These are phyloP conservation scores for Termitomyces sp. DNA, from an alignment of 768 basidiomycete species.

Conservation along the genomic window DNA sequence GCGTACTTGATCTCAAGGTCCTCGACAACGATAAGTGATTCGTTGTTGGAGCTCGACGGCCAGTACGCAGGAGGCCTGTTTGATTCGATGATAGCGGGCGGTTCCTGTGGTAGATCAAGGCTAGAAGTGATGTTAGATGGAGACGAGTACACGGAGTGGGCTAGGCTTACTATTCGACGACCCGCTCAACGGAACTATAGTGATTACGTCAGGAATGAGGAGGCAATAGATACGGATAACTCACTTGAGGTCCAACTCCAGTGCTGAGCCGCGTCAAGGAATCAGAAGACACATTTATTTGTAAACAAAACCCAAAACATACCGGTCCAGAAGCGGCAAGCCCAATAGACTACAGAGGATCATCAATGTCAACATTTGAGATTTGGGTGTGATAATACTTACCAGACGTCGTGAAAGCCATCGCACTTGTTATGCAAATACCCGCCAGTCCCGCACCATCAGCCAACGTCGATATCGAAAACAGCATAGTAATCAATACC, in stretches of 20 bases:
- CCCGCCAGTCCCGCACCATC: constrained; percentile 59
- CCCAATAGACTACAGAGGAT: constrained; percentile 38
- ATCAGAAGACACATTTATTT: neutral
- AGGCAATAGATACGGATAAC: constrained; percentile 19
- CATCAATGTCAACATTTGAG: neutral
- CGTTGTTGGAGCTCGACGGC: constrained; percentile 68
- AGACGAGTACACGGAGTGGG: neutral
- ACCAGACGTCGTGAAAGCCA: constrained; percentile 45
- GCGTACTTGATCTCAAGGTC: constrained; percentile 79
- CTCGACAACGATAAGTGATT: constrained; percentile 61
- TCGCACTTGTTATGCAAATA: constrained; percentile 70
- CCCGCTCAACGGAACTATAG: constrained; percentile 80
- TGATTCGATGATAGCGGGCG: constrained; percentile 67
- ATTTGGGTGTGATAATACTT: neutral
- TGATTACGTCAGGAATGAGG: neutral
- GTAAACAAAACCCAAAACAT: neutral
- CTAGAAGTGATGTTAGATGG: constrained; percentile 15
- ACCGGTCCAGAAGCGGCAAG: constrained; percentile 47
- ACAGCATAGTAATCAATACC: constrained; percentile 70
- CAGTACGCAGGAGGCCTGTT: constrained; percentile 86
- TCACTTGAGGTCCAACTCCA: constrained; percentile 75
- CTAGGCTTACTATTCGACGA: constrained; percentile 70
- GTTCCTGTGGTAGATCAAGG: constrained; percentile 82
- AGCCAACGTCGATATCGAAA: constrained; percentile 59
- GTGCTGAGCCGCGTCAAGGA: constrained; percentile 36